phyloP scores from a whole-genome alignment of 2,329 filamentous ascomycete species.

The Cladosporium phlei region DNA sequence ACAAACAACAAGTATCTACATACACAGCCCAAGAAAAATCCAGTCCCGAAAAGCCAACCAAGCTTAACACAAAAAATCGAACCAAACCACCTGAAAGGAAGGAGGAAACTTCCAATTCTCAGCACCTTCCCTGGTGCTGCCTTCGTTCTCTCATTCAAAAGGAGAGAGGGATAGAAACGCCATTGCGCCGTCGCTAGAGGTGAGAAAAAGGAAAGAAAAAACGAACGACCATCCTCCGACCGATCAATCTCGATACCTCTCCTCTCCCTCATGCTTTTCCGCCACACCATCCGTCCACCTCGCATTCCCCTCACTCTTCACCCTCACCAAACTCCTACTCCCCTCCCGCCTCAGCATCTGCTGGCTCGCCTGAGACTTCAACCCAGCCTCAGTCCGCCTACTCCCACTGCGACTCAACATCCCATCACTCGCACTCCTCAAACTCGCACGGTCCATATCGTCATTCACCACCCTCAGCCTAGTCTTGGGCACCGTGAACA shows the following conservation, averaged over 20 bases:
- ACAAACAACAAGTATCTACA: no score
- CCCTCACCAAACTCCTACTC: conserved; percentile 16
- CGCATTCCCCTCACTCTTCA: conserved; percentile 15
- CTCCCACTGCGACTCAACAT: conserved; percentile 21
- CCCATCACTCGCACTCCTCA: conserved; percentile 32
- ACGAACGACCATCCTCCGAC: neutral
- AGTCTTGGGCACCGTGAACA: conserved; percentile 91
- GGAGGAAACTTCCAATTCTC: no score
- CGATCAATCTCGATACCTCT: conserved; percentile 9
- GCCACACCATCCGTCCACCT: conserved; percentile 1
- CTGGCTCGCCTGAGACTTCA: neutral
- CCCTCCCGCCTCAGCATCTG: conserved; percentile 13
- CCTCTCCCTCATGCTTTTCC: neutral
- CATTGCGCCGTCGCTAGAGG: neutral
- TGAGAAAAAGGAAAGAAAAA: neutral
- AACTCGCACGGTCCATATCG: conserved; percentile 45
- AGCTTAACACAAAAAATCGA: no score
- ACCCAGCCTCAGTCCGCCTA: conserved; percentile 6
- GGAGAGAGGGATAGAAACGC: neutral
- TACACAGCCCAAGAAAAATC: no score
- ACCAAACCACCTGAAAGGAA: no score
- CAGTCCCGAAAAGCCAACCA: no score
- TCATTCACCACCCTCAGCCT: conserved; percentile 85
- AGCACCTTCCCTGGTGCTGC: no score
- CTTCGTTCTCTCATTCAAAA: no score